Percentiles rank a stretch among this genome's conserved stretches.
These are phyloP conservation scores for Carex pumila DNA, from an alignment of 176 grass and related monocot genomes.

Conservation along the genomic window DNA sequence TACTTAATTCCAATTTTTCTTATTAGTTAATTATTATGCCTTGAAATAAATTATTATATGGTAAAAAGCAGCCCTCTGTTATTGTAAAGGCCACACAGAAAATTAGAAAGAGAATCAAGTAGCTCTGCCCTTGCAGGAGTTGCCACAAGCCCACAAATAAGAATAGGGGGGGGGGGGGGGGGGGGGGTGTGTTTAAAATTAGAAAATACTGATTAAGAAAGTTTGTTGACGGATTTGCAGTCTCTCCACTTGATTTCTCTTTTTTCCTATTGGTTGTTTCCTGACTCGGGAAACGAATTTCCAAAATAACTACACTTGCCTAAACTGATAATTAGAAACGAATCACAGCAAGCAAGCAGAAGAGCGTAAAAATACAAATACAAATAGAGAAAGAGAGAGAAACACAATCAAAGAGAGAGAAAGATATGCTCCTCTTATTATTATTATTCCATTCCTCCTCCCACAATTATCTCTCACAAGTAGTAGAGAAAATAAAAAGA, in stretches of 20 bases:
- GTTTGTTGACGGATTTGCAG: background rate
- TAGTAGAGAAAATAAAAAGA: slow-evolving; percentile 14
- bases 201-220: slow-evolving; percentile 1
- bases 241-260: background rate
- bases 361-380: background rate
- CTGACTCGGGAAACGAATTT: background rate
- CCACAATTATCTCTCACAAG: slow-evolving; percentile 5
- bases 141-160: no score
- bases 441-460: slow-evolving; percentile 14
- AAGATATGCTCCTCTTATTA: slow-evolving; percentile 26
- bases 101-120: background rate
- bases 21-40: background rate
- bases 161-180: background rate
- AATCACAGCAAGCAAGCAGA: background rate
- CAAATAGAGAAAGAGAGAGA: slow-evolving; percentile 8
- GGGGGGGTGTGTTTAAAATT: background rate
- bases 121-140: background rate
- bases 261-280: background rate
- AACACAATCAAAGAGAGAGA: slow-evolving; percentile 9
- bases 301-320: background rate
- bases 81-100: background rate
- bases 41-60: background rate
- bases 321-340: background rate
- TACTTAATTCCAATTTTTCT: background rate
- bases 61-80: no score